Conservation (phyloP, 345 rosid genomes). For the Citropsis articulata region DNA sequence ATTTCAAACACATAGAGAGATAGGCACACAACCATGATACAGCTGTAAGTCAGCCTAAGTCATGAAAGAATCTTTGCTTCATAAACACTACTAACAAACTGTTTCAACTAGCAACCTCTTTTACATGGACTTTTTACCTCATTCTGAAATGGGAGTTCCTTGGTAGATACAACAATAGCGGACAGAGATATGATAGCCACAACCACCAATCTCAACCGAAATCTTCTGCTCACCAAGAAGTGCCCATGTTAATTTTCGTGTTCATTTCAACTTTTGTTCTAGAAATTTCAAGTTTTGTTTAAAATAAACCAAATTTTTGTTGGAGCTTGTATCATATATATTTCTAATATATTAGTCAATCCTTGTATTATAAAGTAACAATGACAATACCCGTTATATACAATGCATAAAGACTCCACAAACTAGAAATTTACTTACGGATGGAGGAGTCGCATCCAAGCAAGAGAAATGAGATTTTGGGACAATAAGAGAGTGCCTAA, state of each 20-base stretch:
- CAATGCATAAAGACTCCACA: neutral
- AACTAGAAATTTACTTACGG: conserved; percentile 55
- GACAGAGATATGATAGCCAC: neutral
- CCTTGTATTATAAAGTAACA: neutral
- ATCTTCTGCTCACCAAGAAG: neutral
- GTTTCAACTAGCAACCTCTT: neutral
- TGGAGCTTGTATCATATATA: no score
- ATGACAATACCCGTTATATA: neutral
- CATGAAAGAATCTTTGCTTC: neutral
- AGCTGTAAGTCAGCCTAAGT: neutral
- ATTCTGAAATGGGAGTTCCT: neutral
- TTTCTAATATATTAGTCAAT: no score
- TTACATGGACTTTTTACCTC: neutral
- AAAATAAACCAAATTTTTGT: no score
- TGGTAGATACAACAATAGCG: neutral
- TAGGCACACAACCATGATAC: neutral
- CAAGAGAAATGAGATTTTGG: conserved; percentile 84
- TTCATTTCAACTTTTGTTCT: neutral
- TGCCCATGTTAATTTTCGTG: neutral
- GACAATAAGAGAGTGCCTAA: conserved; percentile 90
- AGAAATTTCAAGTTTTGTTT: neutral
- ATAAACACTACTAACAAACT: neutral
- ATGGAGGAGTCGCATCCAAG: conserved; percentile 79
- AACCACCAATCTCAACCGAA: neutral
- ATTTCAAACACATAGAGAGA: neutral